A percentile compares a stretch with the other conserved stretches of the same genome.
These are phyloP conservation scores for Aegilops longissima DNA, from an alignment of 176 grass and related monocot genomes.

Conservation along the genomic window DNA sequence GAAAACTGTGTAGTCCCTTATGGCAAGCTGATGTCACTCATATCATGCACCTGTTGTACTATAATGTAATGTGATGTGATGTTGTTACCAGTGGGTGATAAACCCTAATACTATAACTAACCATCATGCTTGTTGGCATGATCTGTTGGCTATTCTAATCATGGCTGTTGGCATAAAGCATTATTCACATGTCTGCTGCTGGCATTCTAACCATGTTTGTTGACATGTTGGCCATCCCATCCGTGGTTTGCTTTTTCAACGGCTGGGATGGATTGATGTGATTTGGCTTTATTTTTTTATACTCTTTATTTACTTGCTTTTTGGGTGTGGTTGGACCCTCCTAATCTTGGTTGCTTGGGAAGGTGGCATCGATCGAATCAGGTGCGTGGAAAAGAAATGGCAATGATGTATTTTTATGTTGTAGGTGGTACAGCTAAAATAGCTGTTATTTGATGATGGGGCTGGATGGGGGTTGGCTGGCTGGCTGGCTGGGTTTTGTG, in stretches of 20 bases:
- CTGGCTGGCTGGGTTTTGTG: not conserved
- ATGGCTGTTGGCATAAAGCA: conserved; percentile 16
- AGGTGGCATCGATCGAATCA: conserved; percentile 30
- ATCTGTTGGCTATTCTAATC: conserved; percentile 16
- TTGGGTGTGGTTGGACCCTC: conserved; percentile 37
- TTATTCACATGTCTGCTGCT: not conserved
- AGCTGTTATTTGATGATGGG: conserved; percentile 9
- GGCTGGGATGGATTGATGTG: conserved; percentile 2
- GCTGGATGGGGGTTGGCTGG: not conserved
- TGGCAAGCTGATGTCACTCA: not conserved
- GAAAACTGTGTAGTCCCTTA: conserved; percentile 19
- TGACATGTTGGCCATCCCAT: not conserved
- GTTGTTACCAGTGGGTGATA: conserved; percentile 26
- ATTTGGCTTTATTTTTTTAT: not conserved
- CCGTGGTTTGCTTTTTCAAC: not conserved
- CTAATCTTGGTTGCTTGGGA: conserved; percentile 48
- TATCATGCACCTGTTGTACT: not conserved
- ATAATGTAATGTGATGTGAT: not conserved
- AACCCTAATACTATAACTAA: conserved; percentile 18
- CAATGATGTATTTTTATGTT: not conserved
- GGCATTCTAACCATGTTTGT: not conserved
- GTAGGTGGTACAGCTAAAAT: not conserved
- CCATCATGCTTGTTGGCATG: conserved; percentile 1
- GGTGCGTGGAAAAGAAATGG: conserved; percentile 17
- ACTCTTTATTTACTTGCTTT: not conserved